phyloP scores from a whole-genome alignment of 2,329 filamentous ascomycete species.

The Colletotrichum paranaense region DNA sequence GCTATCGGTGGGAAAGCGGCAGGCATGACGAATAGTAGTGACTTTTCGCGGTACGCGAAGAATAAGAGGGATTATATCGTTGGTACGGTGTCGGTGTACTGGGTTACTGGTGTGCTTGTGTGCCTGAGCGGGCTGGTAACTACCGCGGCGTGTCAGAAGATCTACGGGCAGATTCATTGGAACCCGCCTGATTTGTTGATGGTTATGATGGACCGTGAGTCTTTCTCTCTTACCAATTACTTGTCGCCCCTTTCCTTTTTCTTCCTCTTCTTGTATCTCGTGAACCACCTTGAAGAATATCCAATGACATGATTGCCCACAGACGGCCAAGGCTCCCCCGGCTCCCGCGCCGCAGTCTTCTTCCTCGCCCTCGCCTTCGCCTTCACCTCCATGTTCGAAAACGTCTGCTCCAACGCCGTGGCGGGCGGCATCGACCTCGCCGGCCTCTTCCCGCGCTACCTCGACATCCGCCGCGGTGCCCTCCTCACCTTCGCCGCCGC shows the following conservation, averaged over 20 bases:
- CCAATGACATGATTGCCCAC: too few relatives aligned
- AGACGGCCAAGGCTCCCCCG: slow-evolving; percentile 46
- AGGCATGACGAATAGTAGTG: slow-evolving; percentile 51
- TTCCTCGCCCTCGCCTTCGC: slow-evolving; percentile 50
- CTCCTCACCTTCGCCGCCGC: slow-evolving; percentile 49
- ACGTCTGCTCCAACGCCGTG: slow-evolving; percentile 49
- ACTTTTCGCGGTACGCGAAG: slow-evolving; percentile 49
- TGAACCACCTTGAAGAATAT: too few relatives aligned
- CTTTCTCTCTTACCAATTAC: too few relatives aligned
- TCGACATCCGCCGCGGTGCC: slow-evolving; percentile 51
- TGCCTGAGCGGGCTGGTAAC: slow-evolving; percentile 52
- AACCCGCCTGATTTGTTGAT: slow-evolving; percentile 50
- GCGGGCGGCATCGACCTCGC: slow-evolving; percentile 53
- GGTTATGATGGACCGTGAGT: slow-evolving; percentile 41
- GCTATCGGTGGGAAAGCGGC: slow-evolving; percentile 50
- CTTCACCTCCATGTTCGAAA: slow-evolving; percentile 50
- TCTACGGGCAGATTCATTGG: slow-evolving; percentile 49
- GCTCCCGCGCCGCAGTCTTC: slow-evolving; percentile 49
- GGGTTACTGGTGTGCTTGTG: slow-evolving; percentile 47
- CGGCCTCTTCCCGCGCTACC: slow-evolving; percentile 48
- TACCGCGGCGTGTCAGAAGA: slow-evolving; percentile 50
- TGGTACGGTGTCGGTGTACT: slow-evolving; percentile 48
- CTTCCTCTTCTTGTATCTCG: too few relatives aligned
- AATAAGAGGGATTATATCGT: slow-evolving; percentile 46
- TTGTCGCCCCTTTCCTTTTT: too few relatives aligned